phyloP scores from a whole-genome alignment of 192 early-diverging fungal genomes.

The Tieghemiomyces parasiticus region DNA sequence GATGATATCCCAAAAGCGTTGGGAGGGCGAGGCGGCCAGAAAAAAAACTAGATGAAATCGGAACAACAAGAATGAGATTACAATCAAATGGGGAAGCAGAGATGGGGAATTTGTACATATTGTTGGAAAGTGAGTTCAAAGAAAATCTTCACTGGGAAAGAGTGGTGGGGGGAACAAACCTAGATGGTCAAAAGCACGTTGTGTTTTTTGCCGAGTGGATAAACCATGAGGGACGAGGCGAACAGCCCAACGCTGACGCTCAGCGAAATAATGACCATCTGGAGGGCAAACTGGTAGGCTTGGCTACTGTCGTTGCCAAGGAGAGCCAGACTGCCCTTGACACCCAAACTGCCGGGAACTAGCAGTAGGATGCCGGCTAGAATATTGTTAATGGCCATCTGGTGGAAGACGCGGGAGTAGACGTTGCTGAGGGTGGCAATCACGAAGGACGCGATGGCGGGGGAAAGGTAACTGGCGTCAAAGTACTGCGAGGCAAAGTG shows the following conservation, averaged over 20 bases:
- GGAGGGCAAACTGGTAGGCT: constrained; percentile 33
- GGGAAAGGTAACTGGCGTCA: constrained; percentile 35
- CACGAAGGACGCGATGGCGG: constrained; percentile 54
- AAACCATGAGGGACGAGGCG: constrained; percentile 46
- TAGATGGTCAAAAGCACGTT: constrained; percentile 32
- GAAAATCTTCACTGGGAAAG: too few species aligned
- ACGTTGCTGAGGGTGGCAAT: constrained; percentile 68
- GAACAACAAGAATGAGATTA: too few species aligned
- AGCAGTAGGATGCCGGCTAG: constrained; percentile 66
- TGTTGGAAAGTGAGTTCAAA: too few species aligned
- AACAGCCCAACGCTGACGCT: constrained; percentile 55
- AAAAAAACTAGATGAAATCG: too few species aligned
- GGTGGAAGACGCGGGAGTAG: constrained; percentile 53
- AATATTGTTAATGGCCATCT: constrained; percentile 64
- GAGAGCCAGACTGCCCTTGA: constrained; percentile 42
- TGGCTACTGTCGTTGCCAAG: constrained; percentile 34
- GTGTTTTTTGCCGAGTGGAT: constrained; percentile 33
- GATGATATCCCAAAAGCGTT: too few species aligned
- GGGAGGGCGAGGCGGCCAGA: too few species aligned
- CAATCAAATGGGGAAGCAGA: too few species aligned
- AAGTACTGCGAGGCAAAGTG: constrained; percentile 40
- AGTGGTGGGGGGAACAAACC: too few species aligned
- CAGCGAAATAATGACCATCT: constrained; percentile 45
- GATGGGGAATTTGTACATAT: too few species aligned
- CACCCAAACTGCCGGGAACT: constrained; percentile 71